These are phyloP conservation scores for Cryptococcus sp. DNA, from an alignment of 1,284 basidiomycete species.

Conservation along the genomic window DNA sequence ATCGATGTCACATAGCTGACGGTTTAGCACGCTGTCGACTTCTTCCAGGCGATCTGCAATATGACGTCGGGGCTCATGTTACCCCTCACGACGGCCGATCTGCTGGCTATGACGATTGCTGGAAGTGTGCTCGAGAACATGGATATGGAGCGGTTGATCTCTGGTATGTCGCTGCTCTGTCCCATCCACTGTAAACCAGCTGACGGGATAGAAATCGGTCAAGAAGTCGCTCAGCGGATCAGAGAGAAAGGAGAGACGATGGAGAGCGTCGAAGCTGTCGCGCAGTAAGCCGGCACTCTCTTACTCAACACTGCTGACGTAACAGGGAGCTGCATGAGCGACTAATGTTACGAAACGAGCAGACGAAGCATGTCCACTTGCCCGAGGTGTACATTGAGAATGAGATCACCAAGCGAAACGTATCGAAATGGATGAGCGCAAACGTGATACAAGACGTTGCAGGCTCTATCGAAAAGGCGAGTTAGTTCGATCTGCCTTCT, in stretches of 20 bases:
- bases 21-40: conserved; percentile 79
- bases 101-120: conserved; percentile 92
- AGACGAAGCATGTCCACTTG: conserved; percentile 91
- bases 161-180: conserved; percentile 20
- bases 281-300: conserved; percentile 47
- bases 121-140: conserved; percentile 96
- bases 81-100: conserved; percentile 89
- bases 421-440: conserved; percentile 75
- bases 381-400: conserved; percentile 93
- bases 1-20: conserved; percentile 26
- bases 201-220: conserved; percentile 64
- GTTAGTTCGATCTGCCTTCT: conserved; percentile 19
- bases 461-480: conserved; percentile 71
- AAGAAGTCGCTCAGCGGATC: conserved; percentile 87
- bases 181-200: not conserved
- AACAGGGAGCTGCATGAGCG: conserved; percentile 68
- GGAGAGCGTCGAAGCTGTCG: conserved; percentile 93
- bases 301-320: not conserved
- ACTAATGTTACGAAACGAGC: conserved; percentile 85
- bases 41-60: conserved; percentile 85
- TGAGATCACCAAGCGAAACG: conserved; percentile 83
- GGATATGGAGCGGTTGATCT: conserved; percentile 92
- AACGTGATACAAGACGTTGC: conserved; percentile 67
- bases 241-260: conserved; percentile 60
- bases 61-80: conserved; percentile 94